Percentiles rank a stretch among this genome's conserved stretches.
These are phyloP conservation scores for Magnusiomyces paraingens DNA, from an alignment of 1,139 yeast genomes.

Conservation along the genomic window DNA sequence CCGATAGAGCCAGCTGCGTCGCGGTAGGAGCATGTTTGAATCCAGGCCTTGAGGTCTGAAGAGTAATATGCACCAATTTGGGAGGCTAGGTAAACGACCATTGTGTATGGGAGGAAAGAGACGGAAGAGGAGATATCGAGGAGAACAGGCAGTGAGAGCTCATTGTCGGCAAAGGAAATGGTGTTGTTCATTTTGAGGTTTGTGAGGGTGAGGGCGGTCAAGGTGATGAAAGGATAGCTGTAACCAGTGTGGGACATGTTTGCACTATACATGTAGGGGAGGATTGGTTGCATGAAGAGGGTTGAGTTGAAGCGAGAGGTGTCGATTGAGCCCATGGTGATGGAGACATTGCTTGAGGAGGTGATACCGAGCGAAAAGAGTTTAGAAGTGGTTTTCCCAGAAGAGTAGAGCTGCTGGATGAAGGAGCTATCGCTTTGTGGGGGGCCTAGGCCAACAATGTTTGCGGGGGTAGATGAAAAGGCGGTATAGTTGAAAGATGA, in stretches of 20 bases:
- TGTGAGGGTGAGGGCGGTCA: slow-evolving; percentile 48
- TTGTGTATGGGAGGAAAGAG: slow-evolving; percentile 52
- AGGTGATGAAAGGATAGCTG: slow-evolving; percentile 47
- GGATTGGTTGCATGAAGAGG: slow-evolving; percentile 22
- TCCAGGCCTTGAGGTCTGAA: slow-evolving; percentile 48
- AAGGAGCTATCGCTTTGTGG: slow-evolving; percentile 11
- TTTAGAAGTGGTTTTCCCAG: slow-evolving; percentile 14
- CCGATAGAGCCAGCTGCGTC: slow-evolving; percentile 49
- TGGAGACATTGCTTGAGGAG: slow-evolving; percentile 12
- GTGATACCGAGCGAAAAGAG: slow-evolving; percentile 19
- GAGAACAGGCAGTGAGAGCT: slow-evolving; percentile 44
- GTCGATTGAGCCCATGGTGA: slow-evolving; percentile 24
- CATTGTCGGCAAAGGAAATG: slow-evolving; percentile 5
- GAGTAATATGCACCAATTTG: slow-evolving; percentile 69
- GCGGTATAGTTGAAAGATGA: neutral
- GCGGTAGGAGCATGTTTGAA: slow-evolving; percentile 54
- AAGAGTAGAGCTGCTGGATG: slow-evolving; percentile 10
- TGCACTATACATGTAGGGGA: slow-evolving; percentile 9
- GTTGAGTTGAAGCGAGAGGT: slow-evolving; percentile 17
- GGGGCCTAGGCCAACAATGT: slow-evolving; percentile 23
- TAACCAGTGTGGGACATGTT: slow-evolving; percentile 31
- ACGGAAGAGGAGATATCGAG: slow-evolving; percentile 53
- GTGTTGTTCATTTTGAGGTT: slow-evolving; percentile 29
- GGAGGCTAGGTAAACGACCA: slow-evolving; percentile 59
- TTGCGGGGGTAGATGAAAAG: slow-evolving; percentile 16